Evolutionary conservation across 2,329 filamentous ascomycete species (phyloP), one percentile per base, ranked within the genome.

Genomic region (Aspergillus quadrilineatus): DNA sequence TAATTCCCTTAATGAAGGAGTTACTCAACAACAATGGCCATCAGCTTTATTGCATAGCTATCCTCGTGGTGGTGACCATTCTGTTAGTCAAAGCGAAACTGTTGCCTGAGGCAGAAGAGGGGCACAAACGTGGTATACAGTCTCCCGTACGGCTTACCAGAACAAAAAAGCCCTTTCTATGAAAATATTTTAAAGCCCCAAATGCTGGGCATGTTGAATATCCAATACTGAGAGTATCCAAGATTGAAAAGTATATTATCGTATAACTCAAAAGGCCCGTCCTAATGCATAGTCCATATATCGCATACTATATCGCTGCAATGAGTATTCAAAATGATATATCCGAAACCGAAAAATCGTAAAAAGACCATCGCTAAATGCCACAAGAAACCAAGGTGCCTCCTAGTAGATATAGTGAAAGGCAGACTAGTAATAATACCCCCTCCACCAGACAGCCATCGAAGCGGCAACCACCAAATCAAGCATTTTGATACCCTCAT

Each of bases 401-500:
- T 39, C 30, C 39, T 12, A 34, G 28, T 12, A 12, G 12, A 26
- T n/a, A 8, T 15, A 50, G 15, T 8, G 4, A 22, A 17, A 22
- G 10, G 26, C 4, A 22, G 30, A 28, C 63, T 61, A 71, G 56
- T 67, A 72, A 76, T 68, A 75, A 83, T 92, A 97, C 4, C 89
- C 86, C 65, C 87, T 86, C 92, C 93, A 97, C 90, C 92, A 99
- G 14, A 97, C 78, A 1, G 89, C 91, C 75, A 99, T 84, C 69
- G 96, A 97, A 9, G 92, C 89, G 4, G 93, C 90, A 17, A 99
- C 90, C 0, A 96, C 80, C 57, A 99, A 73, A 78, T 99, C 94
- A 66, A 97, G 75, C 93, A 99, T 97, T 78, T 96, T 96, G 62
- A 96, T 76, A 0, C 94, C 94, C 67, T 96, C 92, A 55, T 93